A percentile compares a stretch with the other conserved stretches of the same genome.
These are phyloP conservation scores for Colletotrichum falcatum DNA, from an alignment of 2,329 filamentous ascomycete genomes.

Conservation along the genomic window DNA sequence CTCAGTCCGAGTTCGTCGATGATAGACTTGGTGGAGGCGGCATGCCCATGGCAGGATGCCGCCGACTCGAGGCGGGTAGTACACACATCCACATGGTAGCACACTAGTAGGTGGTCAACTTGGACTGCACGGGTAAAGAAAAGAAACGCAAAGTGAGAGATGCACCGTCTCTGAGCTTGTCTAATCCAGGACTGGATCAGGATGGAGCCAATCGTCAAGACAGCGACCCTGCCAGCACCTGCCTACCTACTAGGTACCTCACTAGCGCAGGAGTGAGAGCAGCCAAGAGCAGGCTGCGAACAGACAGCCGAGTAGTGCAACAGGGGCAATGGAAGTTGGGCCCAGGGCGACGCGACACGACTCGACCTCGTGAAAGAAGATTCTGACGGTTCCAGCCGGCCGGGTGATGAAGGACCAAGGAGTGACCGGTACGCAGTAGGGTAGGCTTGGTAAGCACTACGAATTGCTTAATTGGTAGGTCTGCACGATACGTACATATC, in stretches of 20 bases:
- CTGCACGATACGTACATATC: too few species aligned
- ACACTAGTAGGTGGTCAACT: too few species aligned
- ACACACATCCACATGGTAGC: too few species aligned
- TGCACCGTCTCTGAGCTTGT: neutral
- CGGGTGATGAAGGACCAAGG: neutral
- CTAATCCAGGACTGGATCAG: constrained; percentile 11
- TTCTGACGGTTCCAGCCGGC: neutral
- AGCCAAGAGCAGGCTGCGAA: constrained; percentile 25
- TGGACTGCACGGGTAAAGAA: neutral
- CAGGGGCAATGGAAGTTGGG: too few species aligned
- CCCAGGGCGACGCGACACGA: neutral
- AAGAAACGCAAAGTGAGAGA: neutral
- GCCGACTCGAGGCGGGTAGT: too few species aligned
- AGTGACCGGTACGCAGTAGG: too few species aligned
- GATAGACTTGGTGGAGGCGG: neutral
- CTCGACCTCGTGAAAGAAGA: neutral
- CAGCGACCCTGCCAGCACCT: neutral
- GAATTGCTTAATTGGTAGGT: too few species aligned
- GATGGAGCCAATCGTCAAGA: constrained; percentile 4
- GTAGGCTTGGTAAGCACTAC: too few species aligned
- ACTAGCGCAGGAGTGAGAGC: neutral
- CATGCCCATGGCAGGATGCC: neutral
- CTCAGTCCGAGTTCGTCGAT: neutral
- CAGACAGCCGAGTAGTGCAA: neutral
- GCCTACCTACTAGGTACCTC: too few species aligned